Base-by-base conservation (phyloP, 345 rosid genomes). In the Diplotaxis tenuifolia region DNA sequence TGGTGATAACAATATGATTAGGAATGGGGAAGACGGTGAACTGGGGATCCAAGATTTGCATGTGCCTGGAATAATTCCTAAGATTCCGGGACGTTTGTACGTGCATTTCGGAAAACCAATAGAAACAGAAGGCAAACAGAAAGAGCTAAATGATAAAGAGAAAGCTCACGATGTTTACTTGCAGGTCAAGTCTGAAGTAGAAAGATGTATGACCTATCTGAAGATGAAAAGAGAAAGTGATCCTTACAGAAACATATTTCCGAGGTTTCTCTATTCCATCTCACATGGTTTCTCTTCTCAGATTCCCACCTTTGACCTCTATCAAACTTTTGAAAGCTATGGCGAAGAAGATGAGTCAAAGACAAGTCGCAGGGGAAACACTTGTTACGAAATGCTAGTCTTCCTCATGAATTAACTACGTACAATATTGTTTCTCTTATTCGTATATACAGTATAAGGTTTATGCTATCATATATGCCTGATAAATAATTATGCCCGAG, bases 71-170 rank as follows among this genome's bases (percentile, higher is more conserved):
- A 12, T 84, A 29, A 22, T 79, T 64, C 96, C 98, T 16, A 93
- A 86, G 70, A 58, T 87, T 25, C 98, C 98, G 0, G 96, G 96
- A 42, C 82, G 88, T 57, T 82, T 83, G 40, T 93, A 93, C 76
- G 74, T 72, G 32, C 77, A 77, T 32, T 93, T 90, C 12, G 92
- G 93, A 32, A 89, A 85, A 78, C 89, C 98, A 21, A 86, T 93
- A 25, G 85, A 88, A 40, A 93, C 96, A 6, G 27, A 62, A 90
- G 92, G 86, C 66, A 82, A 68, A 80, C 78, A 70, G 72, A 54
- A 72, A 22, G 83, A 76, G 71, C 71, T 88, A 59, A 86, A 63
- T 47, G 87, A 85, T 52, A 79, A 62, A 64, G 79, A 84, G 67
- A 82, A 38, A 49, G 79, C 89, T 34, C 80, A 75, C 2, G 83